Percentiles rank a stretch among this genome's conserved stretches.
Evolutionary conservation across 73 alveolate species (phyloP).

Genomic region (Tetrahymena thermophila): DNA sequence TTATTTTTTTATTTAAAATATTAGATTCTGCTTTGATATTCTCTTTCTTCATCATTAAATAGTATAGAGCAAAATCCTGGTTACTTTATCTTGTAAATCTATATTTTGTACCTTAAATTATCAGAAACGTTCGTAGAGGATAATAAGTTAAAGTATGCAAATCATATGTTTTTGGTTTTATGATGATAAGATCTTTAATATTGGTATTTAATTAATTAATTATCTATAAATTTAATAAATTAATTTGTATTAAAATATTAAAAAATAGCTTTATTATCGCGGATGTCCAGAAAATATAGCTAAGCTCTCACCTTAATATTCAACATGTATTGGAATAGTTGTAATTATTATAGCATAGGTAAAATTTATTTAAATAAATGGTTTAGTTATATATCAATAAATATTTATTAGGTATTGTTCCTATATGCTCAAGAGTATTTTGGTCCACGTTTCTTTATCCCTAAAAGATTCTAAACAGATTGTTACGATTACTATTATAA

Average conservation of each 20-base stretch:
- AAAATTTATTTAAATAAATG: neutral
- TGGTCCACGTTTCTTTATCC: slow-evolving; percentile 4
- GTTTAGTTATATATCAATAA: neutral
- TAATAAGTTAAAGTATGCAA: slow-evolving; percentile 22
- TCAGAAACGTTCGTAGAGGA: slow-evolving; percentile 19
- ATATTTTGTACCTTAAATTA: slow-evolving; percentile 16
- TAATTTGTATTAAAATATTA: neutral
- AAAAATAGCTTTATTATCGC: slow-evolving; percentile 14
- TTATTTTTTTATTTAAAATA: neutral
- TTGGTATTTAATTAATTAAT: slow-evolving; percentile 7
- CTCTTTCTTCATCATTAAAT: neutral
- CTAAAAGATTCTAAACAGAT: neutral
- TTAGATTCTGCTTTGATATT: neutral
- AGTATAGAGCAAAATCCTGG: neutral
- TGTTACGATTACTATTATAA: neutral
- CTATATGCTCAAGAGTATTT: slow-evolving; percentile 9
- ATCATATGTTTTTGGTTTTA: slow-evolving; percentile 25
- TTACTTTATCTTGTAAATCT: neutral
- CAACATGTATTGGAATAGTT: neutral
- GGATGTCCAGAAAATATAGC: slow-evolving; percentile 20
- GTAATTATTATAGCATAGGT: neutral
- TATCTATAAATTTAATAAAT: neutral
- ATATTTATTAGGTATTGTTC: neutral
- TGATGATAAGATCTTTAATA: slow-evolving; percentile 18
- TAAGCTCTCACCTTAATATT: neutral